phyloP scores from a whole-genome alignment of 148 eudicot species.

The Silene conica region DNA sequence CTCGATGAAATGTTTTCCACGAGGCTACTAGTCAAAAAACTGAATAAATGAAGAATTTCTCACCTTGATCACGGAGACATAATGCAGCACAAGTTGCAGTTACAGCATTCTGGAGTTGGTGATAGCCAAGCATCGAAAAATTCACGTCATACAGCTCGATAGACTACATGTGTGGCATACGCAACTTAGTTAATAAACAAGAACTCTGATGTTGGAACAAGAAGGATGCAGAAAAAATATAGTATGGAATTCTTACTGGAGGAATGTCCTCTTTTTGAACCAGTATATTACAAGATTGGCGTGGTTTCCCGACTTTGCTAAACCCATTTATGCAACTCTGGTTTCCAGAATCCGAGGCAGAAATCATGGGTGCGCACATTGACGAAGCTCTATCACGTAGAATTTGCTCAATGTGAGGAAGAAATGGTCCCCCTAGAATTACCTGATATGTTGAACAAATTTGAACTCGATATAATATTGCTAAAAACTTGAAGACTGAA shows the following conservation, averaged over 20 bases:
- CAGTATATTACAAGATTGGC: constrained; percentile 65
- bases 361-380: constrained; percentile 58
- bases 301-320: constrained; percentile 33
- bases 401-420: constrained; percentile 70
- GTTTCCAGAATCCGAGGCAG: constrained; percentile 66
- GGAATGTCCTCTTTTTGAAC: constrained; percentile 54
- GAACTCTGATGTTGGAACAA: neutral
- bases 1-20: no score
- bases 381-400: constrained; percentile 69
- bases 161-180: constrained; percentile 31
- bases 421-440: constrained; percentile 87
- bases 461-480: constrained; percentile 15
- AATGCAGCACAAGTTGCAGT: constrained; percentile 90
- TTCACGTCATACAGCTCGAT: constrained; percentile 54
- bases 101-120: constrained; percentile 86
- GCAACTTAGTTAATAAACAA: neutral
- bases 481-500: neutral
- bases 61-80: constrained; percentile 76
- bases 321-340: constrained; percentile 49
- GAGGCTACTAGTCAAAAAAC: no score
- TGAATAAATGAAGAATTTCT: neutral
- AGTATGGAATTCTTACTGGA: constrained; percentile 35
- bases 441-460: constrained; percentile 41
- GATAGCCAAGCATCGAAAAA: constrained; percentile 69
- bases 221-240: neutral